Percentiles rank a stretch among this genome's conserved stretches.
phyloP scores from a whole-genome alignment of 2,329 filamentous ascomycete genomes.

The Ustilaginoidea virens region DNA sequence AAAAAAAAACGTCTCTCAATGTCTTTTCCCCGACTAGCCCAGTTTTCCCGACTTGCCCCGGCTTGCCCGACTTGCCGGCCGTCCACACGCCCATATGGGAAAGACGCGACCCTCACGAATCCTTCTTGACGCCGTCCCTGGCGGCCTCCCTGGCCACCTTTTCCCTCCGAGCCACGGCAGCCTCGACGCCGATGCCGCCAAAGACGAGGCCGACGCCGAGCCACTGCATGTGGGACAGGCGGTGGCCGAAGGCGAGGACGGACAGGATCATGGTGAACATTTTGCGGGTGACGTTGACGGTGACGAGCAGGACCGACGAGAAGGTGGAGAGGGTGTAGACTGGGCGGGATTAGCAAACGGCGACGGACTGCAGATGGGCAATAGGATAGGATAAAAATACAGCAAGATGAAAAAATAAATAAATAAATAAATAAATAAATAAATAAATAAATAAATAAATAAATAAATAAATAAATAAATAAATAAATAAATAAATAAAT shows the following conservation, averaged over 20 bases:
- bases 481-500: neutral
- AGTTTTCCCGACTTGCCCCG: too few species aligned
- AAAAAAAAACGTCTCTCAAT: too few species aligned
- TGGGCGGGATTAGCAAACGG: conserved; percentile 11
- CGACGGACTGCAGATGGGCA: conserved; percentile 8
- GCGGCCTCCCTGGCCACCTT: conserved; percentile 66
- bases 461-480: too few species aligned
- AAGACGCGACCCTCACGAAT: conserved; percentile 6
- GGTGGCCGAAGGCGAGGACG: conserved; percentile 87
- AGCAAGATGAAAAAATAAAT: neutral
- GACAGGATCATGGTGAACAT: conserved; percentile 99
- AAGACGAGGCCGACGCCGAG: conserved; percentile 85
- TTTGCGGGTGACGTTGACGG: conserved; percentile 92
- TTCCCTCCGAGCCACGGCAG: conserved; percentile 62
- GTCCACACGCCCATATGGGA: too few species aligned
- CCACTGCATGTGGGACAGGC: conserved; percentile 79
- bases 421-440: too few species aligned
- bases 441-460: too few species aligned
- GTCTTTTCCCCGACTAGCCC: too few species aligned
- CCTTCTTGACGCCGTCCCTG: conserved; percentile 27
- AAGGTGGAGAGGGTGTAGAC: conserved; percentile 89
- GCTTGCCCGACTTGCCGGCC: too few species aligned
- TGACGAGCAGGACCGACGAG: conserved; percentile 81
- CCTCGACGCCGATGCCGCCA: conserved; percentile 87
- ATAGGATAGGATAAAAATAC: neutral